phyloP scores from a whole-genome alignment of 202 grass and related monocot species.

The Brachypodium distachyon region DNA sequence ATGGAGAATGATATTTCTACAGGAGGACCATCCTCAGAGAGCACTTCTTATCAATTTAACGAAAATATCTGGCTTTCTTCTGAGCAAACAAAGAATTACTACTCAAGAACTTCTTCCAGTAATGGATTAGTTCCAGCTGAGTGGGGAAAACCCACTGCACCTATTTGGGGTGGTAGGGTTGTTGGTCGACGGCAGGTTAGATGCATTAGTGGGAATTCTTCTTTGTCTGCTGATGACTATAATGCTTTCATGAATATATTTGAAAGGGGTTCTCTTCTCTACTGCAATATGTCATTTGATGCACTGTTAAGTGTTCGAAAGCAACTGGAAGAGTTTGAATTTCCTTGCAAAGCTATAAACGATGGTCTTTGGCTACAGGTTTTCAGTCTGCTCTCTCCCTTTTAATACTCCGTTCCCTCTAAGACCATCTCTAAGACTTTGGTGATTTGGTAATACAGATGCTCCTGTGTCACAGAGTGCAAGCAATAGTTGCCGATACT shows the following conservation, averaged over 20 bases:
- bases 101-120: slow-evolving; percentile 37
- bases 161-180: slow-evolving; percentile 74
- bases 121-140: slow-evolving; percentile 41
- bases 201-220: slow-evolving; percentile 49
- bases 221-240: slow-evolving; percentile 70
- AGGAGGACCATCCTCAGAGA: slow-evolving; percentile 58
- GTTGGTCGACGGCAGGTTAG: slow-evolving; percentile 66
- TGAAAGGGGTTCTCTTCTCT: slow-evolving; percentile 93
- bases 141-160: slow-evolving; percentile 60
- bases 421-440: neutral
- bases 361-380: slow-evolving; percentile 99
- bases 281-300: slow-evolving; percentile 98
- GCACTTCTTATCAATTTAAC: slow-evolving; percentile 55
- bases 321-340: slow-evolving; percentile 96
- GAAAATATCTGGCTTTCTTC: slow-evolving; percentile 60
- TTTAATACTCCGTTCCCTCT: slow-evolving; percentile 3
- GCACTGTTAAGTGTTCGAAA: slow-evolving; percentile 79
- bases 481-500: slow-evolving; percentile 82
- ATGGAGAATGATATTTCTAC: slow-evolving; percentile 34
- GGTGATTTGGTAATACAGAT: slow-evolving; percentile 57
- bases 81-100: slow-evolving; percentile 58
- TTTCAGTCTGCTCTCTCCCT: slow-evolving; percentile 1
- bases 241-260: slow-evolving; percentile 98
- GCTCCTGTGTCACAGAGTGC: slow-evolving; percentile 87
- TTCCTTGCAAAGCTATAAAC: slow-evolving; percentile 96